phyloP scores from a whole-genome alignment of 495 filamentous ascomycete species.

The Podospora pseudocomata region DNA sequence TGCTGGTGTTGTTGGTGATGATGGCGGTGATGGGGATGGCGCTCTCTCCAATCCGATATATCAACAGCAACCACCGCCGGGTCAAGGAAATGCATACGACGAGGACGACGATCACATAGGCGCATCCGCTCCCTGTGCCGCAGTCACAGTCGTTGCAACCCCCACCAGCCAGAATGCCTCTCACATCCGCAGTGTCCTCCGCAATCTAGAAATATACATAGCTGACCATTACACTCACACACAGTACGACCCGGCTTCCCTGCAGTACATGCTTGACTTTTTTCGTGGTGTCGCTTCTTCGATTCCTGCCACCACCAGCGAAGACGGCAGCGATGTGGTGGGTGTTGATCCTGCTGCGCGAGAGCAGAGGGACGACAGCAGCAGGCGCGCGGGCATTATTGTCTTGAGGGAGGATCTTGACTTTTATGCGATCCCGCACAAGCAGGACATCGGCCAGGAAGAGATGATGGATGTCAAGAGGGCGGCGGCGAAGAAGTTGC shows the following conservation, averaged over 20 bases:
- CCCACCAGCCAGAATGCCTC: slow-evolving; percentile 8
- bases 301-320: slow-evolving; percentile 69
- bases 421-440: slow-evolving; percentile 95
- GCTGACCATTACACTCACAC: slow-evolving; percentile 50
- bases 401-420: slow-evolving; percentile 95
- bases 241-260: slow-evolving; percentile 92
- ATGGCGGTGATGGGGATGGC: background rate
- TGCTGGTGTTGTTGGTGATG: background rate
- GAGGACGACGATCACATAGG: background rate
- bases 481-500: slow-evolving; percentile 78
- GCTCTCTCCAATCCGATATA: background rate
- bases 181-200: slow-evolving; percentile 37
- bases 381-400: slow-evolving; percentile 91
- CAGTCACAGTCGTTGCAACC: background rate
- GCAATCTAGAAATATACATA: slow-evolving; percentile 50
- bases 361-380: slow-evolving; percentile 41
- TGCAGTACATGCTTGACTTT: slow-evolving; percentile 99
- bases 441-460: slow-evolving; percentile 71
- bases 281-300: slow-evolving; percentile 94
- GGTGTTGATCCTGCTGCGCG: slow-evolving; percentile 49
- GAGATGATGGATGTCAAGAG: slow-evolving; percentile 98
- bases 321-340: slow-evolving; percentile 59
- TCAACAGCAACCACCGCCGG: background rate
- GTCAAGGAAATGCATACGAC: background rate
- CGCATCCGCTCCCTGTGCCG: background rate